These are phyloP conservation scores for Moelleriella libera DNA, from an alignment of 2,329 filamentous ascomycete genomes.

Conservation along the genomic window DNA sequence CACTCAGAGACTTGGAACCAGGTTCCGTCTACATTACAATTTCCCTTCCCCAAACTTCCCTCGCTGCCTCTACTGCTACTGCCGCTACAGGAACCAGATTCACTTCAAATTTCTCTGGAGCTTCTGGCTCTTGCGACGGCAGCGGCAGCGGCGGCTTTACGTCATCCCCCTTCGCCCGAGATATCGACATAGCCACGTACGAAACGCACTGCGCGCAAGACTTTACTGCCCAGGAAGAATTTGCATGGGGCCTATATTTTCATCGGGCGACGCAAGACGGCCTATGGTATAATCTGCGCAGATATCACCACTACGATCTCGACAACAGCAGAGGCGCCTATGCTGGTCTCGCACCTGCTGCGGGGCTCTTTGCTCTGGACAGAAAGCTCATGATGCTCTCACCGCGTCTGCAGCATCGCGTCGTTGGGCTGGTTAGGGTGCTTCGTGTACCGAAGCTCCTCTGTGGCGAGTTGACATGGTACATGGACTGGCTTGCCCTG, in stretches of 20 bases:
- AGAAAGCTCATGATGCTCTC: conserved; percentile 10
- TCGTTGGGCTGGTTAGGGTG: conserved; percentile 17
- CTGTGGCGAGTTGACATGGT: conserved; percentile 10
- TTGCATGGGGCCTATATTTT: conserved; percentile 22
- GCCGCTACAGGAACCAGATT: background rate
- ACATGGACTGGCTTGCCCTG: conserved; percentile 18
- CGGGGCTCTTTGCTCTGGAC: conserved; percentile 8
- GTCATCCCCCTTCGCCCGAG: background rate
- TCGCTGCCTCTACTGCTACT: background rate
- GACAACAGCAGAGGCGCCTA: no score
- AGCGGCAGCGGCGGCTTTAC: no score
- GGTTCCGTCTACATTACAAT: conserved; percentile 5
- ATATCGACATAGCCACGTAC: conserved; percentile 7
- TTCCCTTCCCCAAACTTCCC: background rate
- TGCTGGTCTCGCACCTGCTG: background rate
- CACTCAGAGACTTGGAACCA: conserved; percentile 2
- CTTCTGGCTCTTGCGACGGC: no score
- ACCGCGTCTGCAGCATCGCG: conserved; percentile 12
- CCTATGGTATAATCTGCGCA: conserved; percentile 11
- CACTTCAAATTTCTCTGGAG: no score
- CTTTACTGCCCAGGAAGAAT: conserved; percentile 12
- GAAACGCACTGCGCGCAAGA: conserved; percentile 9
- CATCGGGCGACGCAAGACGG: conserved; percentile 13
- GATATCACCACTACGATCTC: background rate
- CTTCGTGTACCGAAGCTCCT: conserved; percentile 9